Evolutionary conservation across 2,329 filamentous ascomycete genomes (phyloP).

Genomic region (Eutypa lata): DNA sequence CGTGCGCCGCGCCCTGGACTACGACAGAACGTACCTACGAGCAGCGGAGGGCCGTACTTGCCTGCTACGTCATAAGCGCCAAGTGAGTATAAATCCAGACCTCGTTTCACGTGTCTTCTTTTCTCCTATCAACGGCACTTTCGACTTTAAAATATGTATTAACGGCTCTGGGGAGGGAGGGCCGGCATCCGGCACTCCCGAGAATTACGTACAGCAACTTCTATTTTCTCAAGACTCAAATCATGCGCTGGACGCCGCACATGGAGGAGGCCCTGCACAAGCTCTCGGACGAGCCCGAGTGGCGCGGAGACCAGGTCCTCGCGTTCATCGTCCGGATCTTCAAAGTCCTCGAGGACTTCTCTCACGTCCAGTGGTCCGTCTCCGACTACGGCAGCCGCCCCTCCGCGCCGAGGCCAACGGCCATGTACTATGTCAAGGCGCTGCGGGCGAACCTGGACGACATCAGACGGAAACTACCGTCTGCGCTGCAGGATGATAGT

Average conservation of each 20-base stretch:
- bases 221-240: conserved; percentile 20
- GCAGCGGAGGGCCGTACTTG: conserved; percentile 26
- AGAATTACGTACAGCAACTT: conserved; percentile 15
- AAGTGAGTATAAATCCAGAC: conserved; percentile 17
- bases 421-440: conserved; percentile 27
- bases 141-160: no score
- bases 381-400: conserved; percentile 8
- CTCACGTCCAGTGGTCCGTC: conserved; percentile 16
- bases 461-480: conserved; percentile 19
- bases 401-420: conserved; percentile 11
- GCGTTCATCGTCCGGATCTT: conserved; percentile 25
- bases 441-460: conserved; percentile 23
- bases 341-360: conserved; percentile 21
- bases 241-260: conserved; percentile 53
- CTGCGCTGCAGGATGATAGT: conserved; percentile 27
- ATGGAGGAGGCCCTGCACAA: conserved; percentile 54
- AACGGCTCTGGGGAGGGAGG: no score
- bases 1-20: conserved; percentile 9
- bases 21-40: conserved; percentile 26
- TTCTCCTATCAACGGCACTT: no score
- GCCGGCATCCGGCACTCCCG: background rate
- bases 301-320: conserved; percentile 47
- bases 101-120: background rate
- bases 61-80: conserved; percentile 25
- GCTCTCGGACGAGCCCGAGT: conserved; percentile 43